Evolutionary conservation across 208 protist genomes (phyloP), one percentile per base, ranked within the genome.

Genomic region (Leishmania guyanensis): DNA sequence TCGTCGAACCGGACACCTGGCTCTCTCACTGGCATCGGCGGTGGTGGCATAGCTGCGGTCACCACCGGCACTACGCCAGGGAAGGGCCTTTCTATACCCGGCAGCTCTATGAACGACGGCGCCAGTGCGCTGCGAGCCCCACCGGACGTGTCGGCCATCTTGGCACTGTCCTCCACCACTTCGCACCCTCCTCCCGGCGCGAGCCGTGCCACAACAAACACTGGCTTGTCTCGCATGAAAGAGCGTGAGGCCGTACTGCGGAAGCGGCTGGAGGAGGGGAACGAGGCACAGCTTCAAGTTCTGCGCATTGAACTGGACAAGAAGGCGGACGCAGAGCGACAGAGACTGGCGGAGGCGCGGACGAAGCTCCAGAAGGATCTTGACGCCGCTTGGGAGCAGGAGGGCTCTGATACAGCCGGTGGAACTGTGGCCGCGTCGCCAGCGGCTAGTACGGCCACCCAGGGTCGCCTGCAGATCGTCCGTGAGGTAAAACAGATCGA

Each of bases 171-270:
- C 29, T 60, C 77, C 12, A 22, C 75, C 39, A 68, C 53, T 22
- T 64, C 66, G 43, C 82, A 64, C 29, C 70, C 72, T 2, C 48
- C 64, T n/a, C 26, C 26, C 12, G 39, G 79, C 46, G 46, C 77
- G 33, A 36, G 56, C 26, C 46, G 29, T 53, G 36, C 71, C n/a
- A 68, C 54, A 5, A 17, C 84, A 2, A 33, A 70, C 12, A 26
- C 75, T 5, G 76, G 56, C 0, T 70, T 82, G 0, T 56, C 84
- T 26, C 88, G 83, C n/a, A 74, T 90, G 54, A 89, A 89, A 70
- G 93, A 89, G n/a, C 72, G 89, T 46, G 93, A 96, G 86, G 87
- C 84, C 29, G 70, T 64, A 58, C 84, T 94, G 43, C 81, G 88
- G 20, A 87, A 89, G 62, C 86, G 88, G 16, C 78, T 94, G 46